These are phyloP conservation scores for Fusarium proliferatum DNA, from an alignment of 2,329 filamentous ascomycete species.

Conservation along the genomic window DNA sequence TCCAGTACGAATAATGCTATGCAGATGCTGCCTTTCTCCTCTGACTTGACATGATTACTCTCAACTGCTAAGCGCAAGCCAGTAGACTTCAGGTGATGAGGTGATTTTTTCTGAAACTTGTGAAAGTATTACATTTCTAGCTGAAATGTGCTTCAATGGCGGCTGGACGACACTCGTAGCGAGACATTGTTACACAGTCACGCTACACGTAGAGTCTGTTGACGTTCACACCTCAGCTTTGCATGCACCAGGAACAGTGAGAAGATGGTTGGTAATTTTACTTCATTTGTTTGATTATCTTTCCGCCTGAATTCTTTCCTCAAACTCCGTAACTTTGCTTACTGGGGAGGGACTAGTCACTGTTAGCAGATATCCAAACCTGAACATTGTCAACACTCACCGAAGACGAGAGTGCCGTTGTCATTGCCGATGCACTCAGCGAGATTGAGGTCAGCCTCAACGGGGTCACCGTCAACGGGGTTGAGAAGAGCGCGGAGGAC, in stretches of 20 bases:
- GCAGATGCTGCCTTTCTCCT: background rate
- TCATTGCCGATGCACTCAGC: slow-evolving; percentile 65
- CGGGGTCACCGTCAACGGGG: slow-evolving; percentile 55
- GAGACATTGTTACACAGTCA: background rate
- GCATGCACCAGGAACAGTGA: background rate
- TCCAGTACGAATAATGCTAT: background rate
- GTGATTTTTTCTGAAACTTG: background rate
- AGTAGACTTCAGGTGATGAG: too few relatives aligned
- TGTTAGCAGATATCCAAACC: background rate
- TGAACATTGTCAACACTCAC: background rate
- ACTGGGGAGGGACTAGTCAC: background rate
- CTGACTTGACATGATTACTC: background rate
- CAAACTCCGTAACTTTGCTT: background rate
- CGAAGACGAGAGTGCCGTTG: slow-evolving; percentile 52
- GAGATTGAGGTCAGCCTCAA: slow-evolving; percentile 64
- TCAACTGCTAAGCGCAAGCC: background rate
- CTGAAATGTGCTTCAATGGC: fast-evolving
- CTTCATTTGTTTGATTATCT: slow-evolving; percentile 11
- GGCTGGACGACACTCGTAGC: too few relatives aligned
- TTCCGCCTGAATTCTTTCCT: too few relatives aligned
- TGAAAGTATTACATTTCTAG: too few relatives aligned
- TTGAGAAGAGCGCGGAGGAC: slow-evolving; percentile 63
- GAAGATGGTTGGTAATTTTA: background rate
- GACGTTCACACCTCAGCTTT: background rate
- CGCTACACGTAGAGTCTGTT: background rate